Conservation (phyloP, 139 green algal species). For the Chlorella sp. region DNA sequence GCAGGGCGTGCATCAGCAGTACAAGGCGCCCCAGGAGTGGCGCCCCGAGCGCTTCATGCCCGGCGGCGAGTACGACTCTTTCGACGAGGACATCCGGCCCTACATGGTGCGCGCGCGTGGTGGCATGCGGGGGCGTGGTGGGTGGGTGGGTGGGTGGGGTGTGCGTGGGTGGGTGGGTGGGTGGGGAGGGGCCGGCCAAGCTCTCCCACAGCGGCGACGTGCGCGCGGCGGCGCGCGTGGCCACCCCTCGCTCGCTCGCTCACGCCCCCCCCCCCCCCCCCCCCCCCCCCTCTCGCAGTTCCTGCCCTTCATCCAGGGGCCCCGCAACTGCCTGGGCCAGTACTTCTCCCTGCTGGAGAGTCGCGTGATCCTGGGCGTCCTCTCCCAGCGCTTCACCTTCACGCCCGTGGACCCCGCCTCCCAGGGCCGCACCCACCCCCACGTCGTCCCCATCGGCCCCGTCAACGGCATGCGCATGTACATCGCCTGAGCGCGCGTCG, state of each 20-base stretch:
- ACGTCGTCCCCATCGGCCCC: constrained; percentile 80
- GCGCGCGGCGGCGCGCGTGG: too few species aligned
- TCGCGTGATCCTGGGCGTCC: constrained; percentile 77
- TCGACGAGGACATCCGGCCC: constrained; percentile 71
- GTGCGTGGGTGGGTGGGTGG: too few species aligned
- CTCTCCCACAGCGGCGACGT: too few species aligned
- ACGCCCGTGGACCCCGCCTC: constrained; percentile 31
- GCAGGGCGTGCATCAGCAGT: constrained; percentile 84
- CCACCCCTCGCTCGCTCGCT: too few species aligned
- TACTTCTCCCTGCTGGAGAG: constrained; percentile 87
- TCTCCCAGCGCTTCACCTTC: constrained; percentile 83
- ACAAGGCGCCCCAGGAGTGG: constrained; percentile 76
- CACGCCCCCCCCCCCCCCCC: not conserved
- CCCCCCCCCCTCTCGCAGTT: constrained; percentile 57
- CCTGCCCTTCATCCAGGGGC: constrained; percentile 94
- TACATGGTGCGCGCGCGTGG: constrained; percentile 68
- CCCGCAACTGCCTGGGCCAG: constrained; percentile 93
- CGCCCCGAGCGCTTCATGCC: constrained; percentile 86
- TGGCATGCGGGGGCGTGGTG: too few species aligned
- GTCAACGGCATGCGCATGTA: constrained; percentile 70
- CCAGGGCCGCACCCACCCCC: constrained; percentile 49
- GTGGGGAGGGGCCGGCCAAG: too few species aligned
- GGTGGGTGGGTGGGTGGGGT: too few species aligned
- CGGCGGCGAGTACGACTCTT: constrained; percentile 83
- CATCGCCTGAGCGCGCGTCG: constrained; percentile 16